phyloP scores from a whole-genome alignment of 2,329 filamentous ascomycete species.

The Apiospora arundinis region DNA sequence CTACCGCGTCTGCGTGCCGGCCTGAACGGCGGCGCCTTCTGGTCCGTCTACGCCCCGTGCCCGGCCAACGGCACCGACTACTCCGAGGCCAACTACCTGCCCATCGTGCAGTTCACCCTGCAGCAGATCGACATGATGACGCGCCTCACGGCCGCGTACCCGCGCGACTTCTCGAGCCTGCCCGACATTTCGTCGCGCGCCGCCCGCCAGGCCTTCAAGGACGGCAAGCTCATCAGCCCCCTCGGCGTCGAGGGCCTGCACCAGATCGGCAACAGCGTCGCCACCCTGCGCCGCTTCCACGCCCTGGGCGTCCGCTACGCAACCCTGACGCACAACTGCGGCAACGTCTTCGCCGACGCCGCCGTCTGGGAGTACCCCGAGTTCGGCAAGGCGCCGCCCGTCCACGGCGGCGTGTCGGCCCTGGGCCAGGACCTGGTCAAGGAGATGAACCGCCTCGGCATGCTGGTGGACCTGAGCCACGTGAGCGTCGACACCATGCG shows the following conservation, averaged over 20 bases:
- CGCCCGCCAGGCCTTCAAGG: slow-evolving; percentile 66
- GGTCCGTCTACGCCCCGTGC: slow-evolving; percentile 85
- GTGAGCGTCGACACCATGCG: slow-evolving; percentile 80
- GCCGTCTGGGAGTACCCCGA: slow-evolving; percentile 66
- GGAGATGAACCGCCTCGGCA: slow-evolving; percentile 94
- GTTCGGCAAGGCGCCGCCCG: slow-evolving; percentile 57
- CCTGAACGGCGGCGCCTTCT: slow-evolving; percentile 84
- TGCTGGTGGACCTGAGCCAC: slow-evolving; percentile 92
- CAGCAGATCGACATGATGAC: slow-evolving; percentile 70
- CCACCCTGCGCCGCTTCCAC: slow-evolving; percentile 78
- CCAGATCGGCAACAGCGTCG: slow-evolving; percentile 85
- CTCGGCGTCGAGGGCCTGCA: slow-evolving; percentile 88
- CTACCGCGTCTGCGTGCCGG: slow-evolving; percentile 76
- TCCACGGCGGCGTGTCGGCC: slow-evolving; percentile 75
- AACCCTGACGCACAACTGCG: slow-evolving; percentile 92
- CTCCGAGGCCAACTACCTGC: slow-evolving; percentile 73
- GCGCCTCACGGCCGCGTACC: slow-evolving; percentile 58
- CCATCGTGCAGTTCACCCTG: slow-evolving; percentile 68
- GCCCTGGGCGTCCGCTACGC: slow-evolving; percentile 83
- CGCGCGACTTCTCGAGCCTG: slow-evolving; percentile 66
- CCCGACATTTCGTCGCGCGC: slow-evolving; percentile 59
- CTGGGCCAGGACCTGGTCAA: slow-evolving; percentile 72
- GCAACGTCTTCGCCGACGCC: slow-evolving; percentile 88
- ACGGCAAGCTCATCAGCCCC: slow-evolving; percentile 74
- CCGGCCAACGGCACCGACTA: slow-evolving; percentile 76